Conservation (phyloP, 1,284 basidiomycete species). For the Cystobasidium pallidum region DNA sequence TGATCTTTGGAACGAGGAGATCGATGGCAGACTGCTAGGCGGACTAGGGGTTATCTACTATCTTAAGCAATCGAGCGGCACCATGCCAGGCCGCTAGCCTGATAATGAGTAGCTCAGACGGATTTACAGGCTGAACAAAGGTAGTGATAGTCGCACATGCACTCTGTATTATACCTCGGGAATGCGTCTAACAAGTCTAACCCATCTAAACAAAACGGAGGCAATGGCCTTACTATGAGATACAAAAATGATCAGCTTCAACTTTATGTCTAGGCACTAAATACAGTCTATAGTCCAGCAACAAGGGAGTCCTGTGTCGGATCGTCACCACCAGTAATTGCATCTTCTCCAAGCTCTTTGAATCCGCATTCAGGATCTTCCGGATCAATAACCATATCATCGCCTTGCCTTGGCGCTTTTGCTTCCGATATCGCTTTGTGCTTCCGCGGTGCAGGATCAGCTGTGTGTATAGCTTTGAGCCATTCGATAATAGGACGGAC, state of each 20-base stretch:
- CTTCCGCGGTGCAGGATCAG: constrained; percentile 31
- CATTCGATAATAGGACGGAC: constrained; percentile 72
- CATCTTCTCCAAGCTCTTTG: constrained; percentile 28
- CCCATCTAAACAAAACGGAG: too few species aligned
- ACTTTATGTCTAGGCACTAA: too few species aligned
- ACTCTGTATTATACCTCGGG: too few species aligned
- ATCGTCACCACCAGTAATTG: constrained; percentile 30
- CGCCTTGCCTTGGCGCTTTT: constrained; percentile 26
- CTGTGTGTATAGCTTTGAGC: constrained; percentile 47
- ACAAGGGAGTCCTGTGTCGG: constrained; percentile 8
- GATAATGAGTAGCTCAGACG: too few species aligned
- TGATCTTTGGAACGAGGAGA: neutral
- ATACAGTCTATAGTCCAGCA: neutral
- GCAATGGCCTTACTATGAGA: too few species aligned
- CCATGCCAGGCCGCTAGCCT: too few species aligned
- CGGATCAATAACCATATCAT: constrained; percentile 41
- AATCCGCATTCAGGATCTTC: constrained; percentile 35
- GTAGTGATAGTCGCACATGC: too few species aligned
- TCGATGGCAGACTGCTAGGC: neutral
- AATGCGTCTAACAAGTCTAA: too few species aligned
- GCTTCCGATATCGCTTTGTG: constrained; percentile 16
- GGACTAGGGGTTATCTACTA: neutral
- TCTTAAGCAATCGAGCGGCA: neutral
- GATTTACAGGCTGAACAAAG: too few species aligned
- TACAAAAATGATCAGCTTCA: too few species aligned